Conservation (phyloP, 371 early-diverging fungal species). For the Choanephora cucurbitarum region DNA sequence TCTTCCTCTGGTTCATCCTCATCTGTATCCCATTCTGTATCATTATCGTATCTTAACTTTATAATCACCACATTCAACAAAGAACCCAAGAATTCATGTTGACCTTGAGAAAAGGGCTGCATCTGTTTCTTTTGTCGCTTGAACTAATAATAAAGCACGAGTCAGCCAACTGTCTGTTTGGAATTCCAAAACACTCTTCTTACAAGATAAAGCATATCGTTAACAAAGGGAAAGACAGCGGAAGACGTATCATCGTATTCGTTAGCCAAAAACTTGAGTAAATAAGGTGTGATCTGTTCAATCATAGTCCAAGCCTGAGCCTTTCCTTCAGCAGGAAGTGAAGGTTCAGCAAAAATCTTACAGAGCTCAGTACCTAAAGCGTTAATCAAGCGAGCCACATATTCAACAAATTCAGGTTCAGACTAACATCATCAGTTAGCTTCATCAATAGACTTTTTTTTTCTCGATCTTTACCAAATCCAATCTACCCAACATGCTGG, state of each 20-base stretch:
- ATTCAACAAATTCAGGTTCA: conserved; percentile 79
- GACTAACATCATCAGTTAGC: conserved; percentile 33
- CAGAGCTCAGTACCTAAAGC: conserved; percentile 82
- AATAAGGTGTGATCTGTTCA: conserved; percentile 65
- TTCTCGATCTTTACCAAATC: conserved; percentile 38
- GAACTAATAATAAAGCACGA: conserved; percentile 37
- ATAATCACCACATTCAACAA: conserved; percentile 75
- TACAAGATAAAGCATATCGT: conserved; percentile 67
- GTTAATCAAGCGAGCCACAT: conserved; percentile 82
- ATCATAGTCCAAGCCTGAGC: conserved; percentile 51
- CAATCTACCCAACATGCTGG: conserved; percentile 62
- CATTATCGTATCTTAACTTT: conserved; percentile 91
- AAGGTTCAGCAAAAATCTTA: conserved; percentile 68
- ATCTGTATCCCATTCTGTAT: conserved; percentile 73
- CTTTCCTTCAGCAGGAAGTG: conserved; percentile 45
- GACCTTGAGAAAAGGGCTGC: conserved; percentile 59
- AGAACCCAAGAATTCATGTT: conserved; percentile 68
- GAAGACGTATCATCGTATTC: conserved; percentile 85
- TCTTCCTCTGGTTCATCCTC: conserved; percentile 82
- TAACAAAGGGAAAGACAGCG: conserved; percentile 73
- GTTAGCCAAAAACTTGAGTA: conserved; percentile 72
- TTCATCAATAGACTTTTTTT: not conserved
- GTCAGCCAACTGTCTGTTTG: not conserved
- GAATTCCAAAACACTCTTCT: conserved; percentile 24
- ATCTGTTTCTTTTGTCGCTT: conserved; percentile 72